Evolutionary conservation across 352 stramenopile species (phyloP).

Genomic region (Globisporangium heterothallicum): DNA sequence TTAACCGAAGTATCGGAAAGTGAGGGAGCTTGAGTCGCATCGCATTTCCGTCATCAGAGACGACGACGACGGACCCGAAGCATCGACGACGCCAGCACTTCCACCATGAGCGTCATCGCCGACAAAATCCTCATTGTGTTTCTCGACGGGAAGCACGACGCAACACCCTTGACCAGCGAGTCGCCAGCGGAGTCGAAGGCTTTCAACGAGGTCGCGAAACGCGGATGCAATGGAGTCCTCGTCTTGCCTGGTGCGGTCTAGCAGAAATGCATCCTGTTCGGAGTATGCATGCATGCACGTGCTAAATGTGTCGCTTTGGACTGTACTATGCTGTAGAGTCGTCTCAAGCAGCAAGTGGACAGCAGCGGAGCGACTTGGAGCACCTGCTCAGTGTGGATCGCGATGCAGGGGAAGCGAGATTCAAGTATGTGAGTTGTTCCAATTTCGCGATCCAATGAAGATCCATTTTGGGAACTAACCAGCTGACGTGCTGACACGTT

Average conservation of each 20-base stretch:
- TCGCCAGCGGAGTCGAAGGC: background rate
- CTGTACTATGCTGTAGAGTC: background rate
- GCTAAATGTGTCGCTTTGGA: no score
- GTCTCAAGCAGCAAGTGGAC: conserved; percentile 6
- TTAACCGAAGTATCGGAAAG: no score
- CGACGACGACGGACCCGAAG: no score
- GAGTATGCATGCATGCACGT: no score
- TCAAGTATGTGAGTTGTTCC: conserved; percentile 22
- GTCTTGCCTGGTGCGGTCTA: conserved; percentile 28
- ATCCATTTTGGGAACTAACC: no score
- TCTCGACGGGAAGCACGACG: conserved; percentile 20
- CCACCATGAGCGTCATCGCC: conserved; percentile 39
- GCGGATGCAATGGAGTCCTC: conserved; percentile 53
- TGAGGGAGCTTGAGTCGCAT: no score
- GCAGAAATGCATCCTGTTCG: background rate
- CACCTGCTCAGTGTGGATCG: conserved; percentile 31
- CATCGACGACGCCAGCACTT: no score
- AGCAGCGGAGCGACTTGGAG: conserved; percentile 16
- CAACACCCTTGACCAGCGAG: background rate
- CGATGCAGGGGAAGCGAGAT: conserved; percentile 9
- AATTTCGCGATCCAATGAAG: no score
- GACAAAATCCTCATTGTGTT: conserved; percentile 56
- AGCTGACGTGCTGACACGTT: background rate
- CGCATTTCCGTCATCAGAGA: no score
- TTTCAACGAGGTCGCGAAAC: conserved; percentile 40